phyloP scores from a whole-genome alignment of 1,139 yeast species.

The Kodamaea ohmeri region DNA sequence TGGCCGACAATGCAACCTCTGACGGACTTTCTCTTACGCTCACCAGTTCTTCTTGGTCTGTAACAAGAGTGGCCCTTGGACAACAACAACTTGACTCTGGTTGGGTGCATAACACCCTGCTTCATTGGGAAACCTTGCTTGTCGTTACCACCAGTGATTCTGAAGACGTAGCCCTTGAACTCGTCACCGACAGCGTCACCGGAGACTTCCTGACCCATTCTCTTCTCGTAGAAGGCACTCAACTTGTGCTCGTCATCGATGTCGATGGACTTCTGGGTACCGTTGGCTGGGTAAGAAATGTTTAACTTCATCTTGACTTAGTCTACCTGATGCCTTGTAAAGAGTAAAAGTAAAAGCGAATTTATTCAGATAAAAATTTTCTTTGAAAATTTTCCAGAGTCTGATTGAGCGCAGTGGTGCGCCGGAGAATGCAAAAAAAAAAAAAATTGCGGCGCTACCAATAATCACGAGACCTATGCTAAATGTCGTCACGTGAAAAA shows the following conservation, averaged over 20 bases:
- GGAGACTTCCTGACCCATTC: slow-evolving; percentile 99
- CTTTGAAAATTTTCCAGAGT: slow-evolving; percentile 12
- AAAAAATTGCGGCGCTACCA: slow-evolving; percentile 9
- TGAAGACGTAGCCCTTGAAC: slow-evolving; percentile 99
- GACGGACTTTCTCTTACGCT: slow-evolving; percentile 99
- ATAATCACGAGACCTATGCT: slow-evolving; percentile 1
- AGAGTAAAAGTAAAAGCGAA: slow-evolving; percentile 16
- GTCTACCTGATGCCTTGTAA: slow-evolving; percentile 29
- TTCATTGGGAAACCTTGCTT: slow-evolving; percentile 99
- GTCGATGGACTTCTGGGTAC: slow-evolving; percentile 97
- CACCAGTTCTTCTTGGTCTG: slow-evolving; percentile 99
- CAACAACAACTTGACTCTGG: slow-evolving; percentile 96
- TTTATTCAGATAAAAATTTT: slow-evolving; percentile 16
- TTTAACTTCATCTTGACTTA: slow-evolving; percentile 64
- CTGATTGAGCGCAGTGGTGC: slow-evolving; percentile 2
- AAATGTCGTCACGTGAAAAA: slow-evolving; percentile 6
- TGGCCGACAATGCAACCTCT: slow-evolving; percentile 99
- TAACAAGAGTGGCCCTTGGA: slow-evolving; percentile 96
- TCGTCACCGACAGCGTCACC: slow-evolving; percentile 98
- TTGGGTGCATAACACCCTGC: slow-evolving; percentile 99
- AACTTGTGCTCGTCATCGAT: slow-evolving; percentile 99
- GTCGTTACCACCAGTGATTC: slow-evolving; percentile 99
- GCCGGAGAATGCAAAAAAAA: background rate
- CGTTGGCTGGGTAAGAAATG: slow-evolving; percentile 99
- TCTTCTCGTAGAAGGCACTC: slow-evolving; percentile 98